Base-by-base conservation (phyloP, 495 filamentous ascomycete species). In the Pseudevernia furfuracea region DNA sequence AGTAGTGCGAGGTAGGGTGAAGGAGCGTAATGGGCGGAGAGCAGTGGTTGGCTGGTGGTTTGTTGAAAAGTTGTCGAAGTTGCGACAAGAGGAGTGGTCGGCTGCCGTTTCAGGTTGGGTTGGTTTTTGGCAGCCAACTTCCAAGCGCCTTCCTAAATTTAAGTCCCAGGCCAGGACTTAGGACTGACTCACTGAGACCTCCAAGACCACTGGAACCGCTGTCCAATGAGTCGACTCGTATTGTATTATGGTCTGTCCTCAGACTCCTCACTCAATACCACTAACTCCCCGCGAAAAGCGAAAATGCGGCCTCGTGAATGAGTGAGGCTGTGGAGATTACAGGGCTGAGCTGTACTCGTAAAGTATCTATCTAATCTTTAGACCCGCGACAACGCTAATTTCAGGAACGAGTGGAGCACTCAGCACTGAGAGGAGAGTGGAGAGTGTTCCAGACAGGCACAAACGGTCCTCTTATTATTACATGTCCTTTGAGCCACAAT, bases 11-110 rank as follows among this genome's bases (percentile, higher is more conserved):
- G 64, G 69, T 69, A 55, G 57, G 70, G 62, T 15, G 66, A 44
- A 64, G 59, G 65, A 69, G 67, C 49, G 69, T 69, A 66, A 71
- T 63, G 62, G 61, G 56, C 38, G 58, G 58, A 71, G 64, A 59
- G 56, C 32, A 73, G 25, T 59, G 44, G 62, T 52, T 64, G 62
- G 56, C n/a, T 53, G 41, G 57, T 64, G 62, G 19, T n/a, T 23
- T 58, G 62, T 59, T 43, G 41, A 34, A 34, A 21, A 43, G 55
- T 19, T 49, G 62, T 64, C 19, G 55, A 55, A 59, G 37, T 64
- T 64, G 62, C 56, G 62, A 64, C 62, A 64, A 58, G 25, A 64
- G 25, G 41, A 46, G 43, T 46, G 21, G 21, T 52, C 43, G 62
- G 25, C 34, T 49, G 56, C 37, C 25, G 62, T 64, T 64, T 64